Percentiles rank a stretch among this genome's conserved stretches.
Evolutionary conservation across 306 rosid species (phyloP).

Genomic region (Vigna hirtella): DNA sequence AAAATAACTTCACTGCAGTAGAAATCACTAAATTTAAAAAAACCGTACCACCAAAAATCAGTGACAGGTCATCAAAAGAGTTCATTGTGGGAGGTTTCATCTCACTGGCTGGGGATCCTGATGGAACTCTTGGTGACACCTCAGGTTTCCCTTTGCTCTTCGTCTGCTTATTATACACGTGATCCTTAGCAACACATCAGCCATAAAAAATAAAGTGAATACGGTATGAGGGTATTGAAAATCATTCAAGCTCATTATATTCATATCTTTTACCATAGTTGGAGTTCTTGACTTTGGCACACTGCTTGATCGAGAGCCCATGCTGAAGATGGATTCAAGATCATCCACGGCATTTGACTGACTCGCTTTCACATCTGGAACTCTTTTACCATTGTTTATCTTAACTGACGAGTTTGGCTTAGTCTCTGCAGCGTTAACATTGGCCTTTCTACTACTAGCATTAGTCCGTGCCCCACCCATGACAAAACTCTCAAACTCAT

Average conservation of each 20-base stretch:
- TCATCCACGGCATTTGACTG: slow-evolving; percentile 54
- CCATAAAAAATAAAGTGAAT: slow-evolving; percentile 44
- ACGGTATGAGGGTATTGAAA: slow-evolving; percentile 32
- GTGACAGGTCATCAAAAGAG: slow-evolving; percentile 73
- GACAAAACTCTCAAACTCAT: slow-evolving; percentile 86
- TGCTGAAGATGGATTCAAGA: slow-evolving; percentile 75
- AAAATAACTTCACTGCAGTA: slow-evolving; percentile 19
- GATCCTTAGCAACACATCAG: slow-evolving; percentile 61
- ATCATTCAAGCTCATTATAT: slow-evolving; percentile 34
- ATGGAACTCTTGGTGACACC: slow-evolving; percentile 57
- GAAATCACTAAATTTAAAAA: slow-evolving; percentile 35
- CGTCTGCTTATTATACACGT: slow-evolving; percentile 52
- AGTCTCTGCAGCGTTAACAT: slow-evolving; percentile 42
- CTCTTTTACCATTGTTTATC: slow-evolving; percentile 47
- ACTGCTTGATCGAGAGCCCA: slow-evolving; percentile 72
- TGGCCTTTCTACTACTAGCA: slow-evolving; percentile 48
- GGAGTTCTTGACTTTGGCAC: slow-evolving; percentile 80
- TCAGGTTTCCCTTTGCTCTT: slow-evolving; percentile 57
- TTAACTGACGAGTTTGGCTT: slow-evolving; percentile 49
- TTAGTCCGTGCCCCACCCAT: slow-evolving; percentile 58
- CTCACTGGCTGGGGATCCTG: slow-evolving; percentile 52
- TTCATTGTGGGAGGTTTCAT: slow-evolving; percentile 62
- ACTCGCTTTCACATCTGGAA: slow-evolving; percentile 45
- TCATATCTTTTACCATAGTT: slow-evolving; percentile 58
- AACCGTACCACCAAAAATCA: slow-evolving; percentile 74